These are phyloP conservation scores for Stereocaulon alpinum DNA, from an alignment of 495 filamentous ascomycete genomes.

Conservation along the genomic window DNA sequence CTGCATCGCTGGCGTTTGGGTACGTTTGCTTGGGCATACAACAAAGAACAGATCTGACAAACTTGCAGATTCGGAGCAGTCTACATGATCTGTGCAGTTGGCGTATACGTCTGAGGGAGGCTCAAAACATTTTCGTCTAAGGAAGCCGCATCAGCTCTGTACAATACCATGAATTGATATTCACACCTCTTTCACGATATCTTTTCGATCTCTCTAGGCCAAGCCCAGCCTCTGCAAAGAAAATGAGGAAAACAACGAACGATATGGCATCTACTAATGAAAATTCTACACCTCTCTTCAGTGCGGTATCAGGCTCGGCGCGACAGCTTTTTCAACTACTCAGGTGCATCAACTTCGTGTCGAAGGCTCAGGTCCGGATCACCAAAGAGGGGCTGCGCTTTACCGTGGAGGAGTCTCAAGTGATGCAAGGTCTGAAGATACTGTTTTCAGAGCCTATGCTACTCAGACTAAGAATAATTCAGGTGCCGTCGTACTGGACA, in stretches of 20 bases:
- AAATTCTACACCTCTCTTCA: slow-evolving; percentile 50
- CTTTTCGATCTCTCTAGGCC: neutral
- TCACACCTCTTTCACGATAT: neutral
- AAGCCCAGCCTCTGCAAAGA: neutral
- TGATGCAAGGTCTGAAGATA: slow-evolving; percentile 62
- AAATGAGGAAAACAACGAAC: neutral
- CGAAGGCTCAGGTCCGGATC: slow-evolving; percentile 75
- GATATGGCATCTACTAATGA: slow-evolving; percentile 13
- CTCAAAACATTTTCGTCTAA: slow-evolving; percentile 23
- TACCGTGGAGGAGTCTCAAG: slow-evolving; percentile 69
- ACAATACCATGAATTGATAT: slow-evolving; percentile 19
- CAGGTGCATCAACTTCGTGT: slow-evolving; percentile 72
- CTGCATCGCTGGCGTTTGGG: slow-evolving; percentile 84
- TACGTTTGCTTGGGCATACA: slow-evolving; percentile 33
- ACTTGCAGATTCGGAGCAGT: slow-evolving; percentile 75
- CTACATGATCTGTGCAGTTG: slow-evolving; percentile 96
- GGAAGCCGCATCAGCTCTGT: slow-evolving; percentile 11
- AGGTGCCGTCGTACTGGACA: slow-evolving; percentile 77
- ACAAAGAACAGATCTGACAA: slow-evolving; percentile 14
- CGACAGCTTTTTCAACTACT: slow-evolving; percentile 83
- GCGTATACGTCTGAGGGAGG: slow-evolving; percentile 83
- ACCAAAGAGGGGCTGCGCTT: slow-evolving; percentile 75
- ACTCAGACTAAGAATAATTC: neutral
- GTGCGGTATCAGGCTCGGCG: slow-evolving; percentile 74
- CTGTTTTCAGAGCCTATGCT: neutral